Percentiles rank a stretch among this genome's conserved stretches.
Conservation (phyloP, 2,329 filamentous ascomycete species). For the Setomelanomma holmii region DNA sequence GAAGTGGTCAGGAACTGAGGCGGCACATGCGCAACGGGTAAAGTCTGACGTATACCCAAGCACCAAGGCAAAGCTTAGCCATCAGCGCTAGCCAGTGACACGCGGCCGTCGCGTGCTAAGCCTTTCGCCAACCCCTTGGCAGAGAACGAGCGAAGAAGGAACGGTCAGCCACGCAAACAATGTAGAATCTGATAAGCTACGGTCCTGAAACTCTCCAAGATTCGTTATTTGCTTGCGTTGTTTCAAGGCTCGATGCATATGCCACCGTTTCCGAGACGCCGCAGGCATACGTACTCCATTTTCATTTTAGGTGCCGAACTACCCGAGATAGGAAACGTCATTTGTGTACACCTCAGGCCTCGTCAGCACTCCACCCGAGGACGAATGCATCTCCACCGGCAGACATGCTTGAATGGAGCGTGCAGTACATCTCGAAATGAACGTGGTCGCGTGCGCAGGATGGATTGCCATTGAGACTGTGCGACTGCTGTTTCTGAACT, state of each 20-base stretch:
- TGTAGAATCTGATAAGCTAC: background rate
- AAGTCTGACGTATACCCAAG: background rate
- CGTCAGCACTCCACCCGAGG: constrained; percentile 14
- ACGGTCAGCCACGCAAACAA: background rate
- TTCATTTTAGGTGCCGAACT: constrained; percentile 8
- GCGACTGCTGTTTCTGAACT: too few relatives aligned
- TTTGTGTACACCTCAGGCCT: constrained; percentile 6
- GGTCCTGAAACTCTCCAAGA: background rate
- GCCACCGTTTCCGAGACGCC: background rate
- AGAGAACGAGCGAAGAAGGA: background rate
- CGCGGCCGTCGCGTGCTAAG: constrained; percentile 20
- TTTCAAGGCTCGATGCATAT: background rate
- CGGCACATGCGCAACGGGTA: background rate
- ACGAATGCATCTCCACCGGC: too few relatives aligned
- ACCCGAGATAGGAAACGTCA: constrained; percentile 6
- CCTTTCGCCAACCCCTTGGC: constrained; percentile 14
- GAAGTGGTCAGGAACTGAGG: background rate
- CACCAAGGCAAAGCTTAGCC: constrained; percentile 4
- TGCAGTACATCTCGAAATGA: too few relatives aligned
- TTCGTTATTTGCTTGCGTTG: background rate
- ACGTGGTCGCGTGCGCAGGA: too few relatives aligned
- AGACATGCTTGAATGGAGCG: too few relatives aligned
- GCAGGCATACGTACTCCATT: constrained; percentile 2
- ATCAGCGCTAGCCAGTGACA: constrained; percentile 17
- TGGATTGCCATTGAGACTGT: too few relatives aligned